Percentiles rank a stretch among this genome's conserved stretches.
phyloP scores from a whole-genome alignment of 1,284 basidiomycete genomes.

The Phenoliferia sp. region DNA sequence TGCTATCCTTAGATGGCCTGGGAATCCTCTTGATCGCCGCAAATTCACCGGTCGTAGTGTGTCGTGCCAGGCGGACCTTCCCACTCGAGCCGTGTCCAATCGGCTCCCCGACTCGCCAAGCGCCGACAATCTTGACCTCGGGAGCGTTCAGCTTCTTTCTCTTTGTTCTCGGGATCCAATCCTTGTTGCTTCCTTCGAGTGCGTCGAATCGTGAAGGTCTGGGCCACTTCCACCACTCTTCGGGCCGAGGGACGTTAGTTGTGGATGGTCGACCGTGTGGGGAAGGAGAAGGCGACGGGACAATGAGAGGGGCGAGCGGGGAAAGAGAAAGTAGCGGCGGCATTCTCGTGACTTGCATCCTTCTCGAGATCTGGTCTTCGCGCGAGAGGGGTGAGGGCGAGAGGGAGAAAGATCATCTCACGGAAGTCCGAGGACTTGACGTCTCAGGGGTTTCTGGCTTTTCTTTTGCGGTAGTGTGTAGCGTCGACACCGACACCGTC shows the following conservation, averaged over 20 bases:
- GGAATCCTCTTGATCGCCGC: constrained; percentile 44
- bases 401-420: neutral
- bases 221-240: constrained; percentile 2
- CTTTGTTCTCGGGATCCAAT: neutral
- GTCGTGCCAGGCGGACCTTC: constrained; percentile 38
- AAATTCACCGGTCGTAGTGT: constrained; percentile 36
- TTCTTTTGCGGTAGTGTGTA: too few species aligned
- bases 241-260: neutral
- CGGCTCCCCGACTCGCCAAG: constrained; percentile 24
- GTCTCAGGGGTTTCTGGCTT: too few species aligned
- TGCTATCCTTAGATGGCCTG: constrained; percentile 36
- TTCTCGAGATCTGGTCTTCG: neutral
- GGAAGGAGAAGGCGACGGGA: neutral
- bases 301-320: neutral
- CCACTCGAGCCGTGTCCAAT: constrained; percentile 5
- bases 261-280: neutral
- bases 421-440: too few species aligned
- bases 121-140: constrained; percentile 14
- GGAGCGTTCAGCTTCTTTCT: neutral
- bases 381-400: neutral
- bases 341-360: too few species aligned
- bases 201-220: neutral
- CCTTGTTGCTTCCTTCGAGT: neutral
- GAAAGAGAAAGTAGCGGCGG: neutral
- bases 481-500: too few species aligned